These are phyloP conservation scores for Solidago caesia DNA, from an alignment of 129 eudicot species.

Conservation along the genomic window DNA sequence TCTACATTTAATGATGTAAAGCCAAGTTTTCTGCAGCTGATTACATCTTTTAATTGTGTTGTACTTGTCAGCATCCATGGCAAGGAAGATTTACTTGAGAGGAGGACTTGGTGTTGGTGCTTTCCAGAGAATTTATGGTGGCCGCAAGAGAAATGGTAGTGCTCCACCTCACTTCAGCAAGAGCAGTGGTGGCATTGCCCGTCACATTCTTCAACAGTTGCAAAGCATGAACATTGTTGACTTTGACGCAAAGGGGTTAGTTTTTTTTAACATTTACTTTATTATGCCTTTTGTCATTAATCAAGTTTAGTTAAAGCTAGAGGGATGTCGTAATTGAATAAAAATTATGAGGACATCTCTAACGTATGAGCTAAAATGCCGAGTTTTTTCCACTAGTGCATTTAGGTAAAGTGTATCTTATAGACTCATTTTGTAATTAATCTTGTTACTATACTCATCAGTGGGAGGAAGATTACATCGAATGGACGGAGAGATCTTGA, in stretches of 20 bases:
- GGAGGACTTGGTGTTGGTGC: slow-evolving; percentile 82
- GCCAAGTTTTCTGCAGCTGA: neutral
- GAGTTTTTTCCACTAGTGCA: no score
- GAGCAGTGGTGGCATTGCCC: slow-evolving; percentile 69
- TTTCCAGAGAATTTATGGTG: slow-evolving; percentile 74
- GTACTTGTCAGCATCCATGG: slow-evolving; percentile 54
- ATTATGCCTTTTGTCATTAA: slow-evolving; percentile 55
- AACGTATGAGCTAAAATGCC: no score
- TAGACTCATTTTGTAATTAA: neutral
- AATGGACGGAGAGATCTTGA: slow-evolving; percentile 56
- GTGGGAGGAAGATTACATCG: slow-evolving; percentile 52
- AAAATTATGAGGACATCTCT: no score
- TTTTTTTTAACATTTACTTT: slow-evolving; percentile 37
- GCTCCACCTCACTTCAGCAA: slow-evolving; percentile 73
- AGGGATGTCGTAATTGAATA: no score
- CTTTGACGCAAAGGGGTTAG: slow-evolving; percentile 67
- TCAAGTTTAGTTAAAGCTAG: neutral
- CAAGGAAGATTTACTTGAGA: slow-evolving; percentile 69
- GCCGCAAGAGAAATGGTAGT: slow-evolving; percentile 77
- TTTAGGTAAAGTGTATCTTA: no score
- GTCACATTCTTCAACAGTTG: slow-evolving; percentile 73
- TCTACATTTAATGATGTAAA: neutral
- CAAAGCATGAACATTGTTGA: slow-evolving; percentile 63
- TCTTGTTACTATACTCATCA: neutral
- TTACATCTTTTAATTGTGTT: neutral